Conservation (phyloP, 805 yeast genomes). For the Ascoidea rubescens region DNA sequence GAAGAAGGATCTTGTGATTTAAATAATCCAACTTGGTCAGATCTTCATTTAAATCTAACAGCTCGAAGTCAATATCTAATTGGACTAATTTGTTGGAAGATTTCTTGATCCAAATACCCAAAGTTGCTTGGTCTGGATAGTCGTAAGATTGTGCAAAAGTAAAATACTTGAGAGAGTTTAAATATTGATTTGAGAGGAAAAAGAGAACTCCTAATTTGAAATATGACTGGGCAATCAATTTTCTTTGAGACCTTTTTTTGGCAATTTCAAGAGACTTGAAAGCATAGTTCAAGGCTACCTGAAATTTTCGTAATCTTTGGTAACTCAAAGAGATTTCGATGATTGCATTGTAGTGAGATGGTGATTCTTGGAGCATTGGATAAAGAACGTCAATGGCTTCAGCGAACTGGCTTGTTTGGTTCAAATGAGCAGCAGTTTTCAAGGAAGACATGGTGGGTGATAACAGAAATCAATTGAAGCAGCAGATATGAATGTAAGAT, state of each 20-base stretch:
- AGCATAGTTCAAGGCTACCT: conserved; percentile 32
- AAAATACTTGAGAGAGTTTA: conserved; percentile 27
- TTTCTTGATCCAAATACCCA: conserved; percentile 29
- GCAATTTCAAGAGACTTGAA: conserved; percentile 32
- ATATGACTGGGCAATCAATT: conserved; percentile 31
- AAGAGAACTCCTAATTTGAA: conserved; percentile 35
- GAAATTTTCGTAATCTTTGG: conserved; percentile 32
- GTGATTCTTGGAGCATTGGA: conserved; percentile 25
- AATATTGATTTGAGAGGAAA: conserved; percentile 28
- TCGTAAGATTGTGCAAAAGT: conserved; percentile 26
- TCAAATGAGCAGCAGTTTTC: conserved; percentile 30
- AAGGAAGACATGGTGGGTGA: conserved; percentile 18
- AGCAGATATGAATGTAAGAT: no score
- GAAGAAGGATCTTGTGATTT: no score
- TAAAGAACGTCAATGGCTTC: conserved; percentile 29
- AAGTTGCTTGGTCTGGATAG: conserved; percentile 27
- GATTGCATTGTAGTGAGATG: conserved; percentile 31
- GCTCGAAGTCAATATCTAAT: not conserved
- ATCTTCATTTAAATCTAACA: not conserved
- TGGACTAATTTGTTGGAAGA: conserved; percentile 2
- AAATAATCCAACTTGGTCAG: not conserved
- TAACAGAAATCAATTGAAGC: no score
- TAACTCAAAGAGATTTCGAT: conserved; percentile 35
- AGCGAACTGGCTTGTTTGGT: conserved; percentile 29
- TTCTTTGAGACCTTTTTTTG: conserved; percentile 28